phyloP scores from a whole-genome alignment of 805 yeast genomes.

The Nakazawaea wickerhamii region DNA sequence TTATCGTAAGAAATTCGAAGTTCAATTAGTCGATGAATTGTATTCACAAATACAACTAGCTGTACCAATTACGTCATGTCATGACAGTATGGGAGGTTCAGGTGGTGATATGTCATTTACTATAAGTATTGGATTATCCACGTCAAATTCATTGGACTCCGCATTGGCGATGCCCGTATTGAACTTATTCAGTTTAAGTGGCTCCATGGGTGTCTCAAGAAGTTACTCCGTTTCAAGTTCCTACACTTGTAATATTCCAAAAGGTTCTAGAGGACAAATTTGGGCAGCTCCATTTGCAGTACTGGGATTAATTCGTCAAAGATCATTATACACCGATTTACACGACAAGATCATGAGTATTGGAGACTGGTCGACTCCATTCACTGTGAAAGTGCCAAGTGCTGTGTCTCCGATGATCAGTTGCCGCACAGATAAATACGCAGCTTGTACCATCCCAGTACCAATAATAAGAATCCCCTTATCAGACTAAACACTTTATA shows the following conservation, averaged over 20 bases:
- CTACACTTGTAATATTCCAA: conserved; percentile 7
- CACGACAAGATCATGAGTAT: neutral
- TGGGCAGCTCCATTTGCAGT: conserved; percentile 12
- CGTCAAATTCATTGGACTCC: neutral
- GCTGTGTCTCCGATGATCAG: conserved; percentile 10
- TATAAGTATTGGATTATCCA: neutral
- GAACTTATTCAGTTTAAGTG: conserved; percentile 1
- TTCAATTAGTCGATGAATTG: conserved; percentile 2
- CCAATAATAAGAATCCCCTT: no score
- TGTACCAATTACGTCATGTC: conserved; percentile 12
- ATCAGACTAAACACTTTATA: no score
- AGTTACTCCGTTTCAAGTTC: neutral
- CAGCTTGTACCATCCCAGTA: conserved; percentile 7
- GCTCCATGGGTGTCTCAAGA: conserved; percentile 2
- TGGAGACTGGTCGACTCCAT: conserved; percentile 3
- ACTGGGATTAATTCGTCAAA: conserved; percentile 5
- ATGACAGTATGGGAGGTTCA: conserved; percentile 7
- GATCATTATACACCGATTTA: neutral
- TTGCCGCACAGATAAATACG: conserved; percentile 10
- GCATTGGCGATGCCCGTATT: conserved; percentile 4
- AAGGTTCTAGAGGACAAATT: conserved; percentile 14
- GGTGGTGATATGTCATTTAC: conserved; percentile 9
- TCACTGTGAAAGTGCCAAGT: conserved; percentile 4
- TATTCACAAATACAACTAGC: neutral
- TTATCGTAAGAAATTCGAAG: conserved; percentile 4